These are phyloP conservation scores for Neurospora sp. DNA, from an alignment of 495 filamentous ascomycete genomes.

Conservation along the genomic window DNA sequence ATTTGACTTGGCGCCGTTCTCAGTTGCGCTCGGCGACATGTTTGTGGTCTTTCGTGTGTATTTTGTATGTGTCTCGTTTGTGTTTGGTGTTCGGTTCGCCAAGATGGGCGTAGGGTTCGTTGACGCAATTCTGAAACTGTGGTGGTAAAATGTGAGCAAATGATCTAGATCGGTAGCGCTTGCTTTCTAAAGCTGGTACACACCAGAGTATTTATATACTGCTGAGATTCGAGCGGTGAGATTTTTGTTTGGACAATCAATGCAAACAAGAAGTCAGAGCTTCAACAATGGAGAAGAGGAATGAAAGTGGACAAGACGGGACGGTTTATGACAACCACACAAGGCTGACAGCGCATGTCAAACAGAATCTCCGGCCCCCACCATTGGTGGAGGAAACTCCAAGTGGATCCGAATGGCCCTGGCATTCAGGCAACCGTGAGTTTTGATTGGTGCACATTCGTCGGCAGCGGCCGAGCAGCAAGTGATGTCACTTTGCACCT, in stretches of 20 bases:
- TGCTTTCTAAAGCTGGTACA: not conserved
- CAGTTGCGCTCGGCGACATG: not conserved
- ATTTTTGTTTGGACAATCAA: not conserved
- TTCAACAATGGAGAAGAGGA: not conserved
- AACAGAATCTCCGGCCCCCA: not conserved
- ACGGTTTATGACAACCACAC: not conserved
- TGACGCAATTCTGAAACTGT: not conserved
- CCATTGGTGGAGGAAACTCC: not conserved
- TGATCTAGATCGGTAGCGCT: not conserved
- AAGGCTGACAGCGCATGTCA: not conserved
- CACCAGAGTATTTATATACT: not conserved
- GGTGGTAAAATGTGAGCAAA: not conserved
- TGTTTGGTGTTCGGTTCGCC: not conserved
- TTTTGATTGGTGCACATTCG: not conserved
- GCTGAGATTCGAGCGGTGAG: not conserved
- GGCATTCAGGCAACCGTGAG: not conserved
- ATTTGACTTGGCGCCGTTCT: not conserved
- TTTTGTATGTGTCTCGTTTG: not conserved
- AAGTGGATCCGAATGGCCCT: not conserved
- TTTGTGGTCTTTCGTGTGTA: not conserved
- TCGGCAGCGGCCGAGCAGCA: not conserved
- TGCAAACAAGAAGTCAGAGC: not conserved
- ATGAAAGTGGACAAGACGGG: not conserved
- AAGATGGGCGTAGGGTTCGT: not conserved
- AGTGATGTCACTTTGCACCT: not conserved